Evolutionary conservation across 371 early-diverging fungal genomes (phyloP).

Genomic region (Parasitella parasitica): DNA sequence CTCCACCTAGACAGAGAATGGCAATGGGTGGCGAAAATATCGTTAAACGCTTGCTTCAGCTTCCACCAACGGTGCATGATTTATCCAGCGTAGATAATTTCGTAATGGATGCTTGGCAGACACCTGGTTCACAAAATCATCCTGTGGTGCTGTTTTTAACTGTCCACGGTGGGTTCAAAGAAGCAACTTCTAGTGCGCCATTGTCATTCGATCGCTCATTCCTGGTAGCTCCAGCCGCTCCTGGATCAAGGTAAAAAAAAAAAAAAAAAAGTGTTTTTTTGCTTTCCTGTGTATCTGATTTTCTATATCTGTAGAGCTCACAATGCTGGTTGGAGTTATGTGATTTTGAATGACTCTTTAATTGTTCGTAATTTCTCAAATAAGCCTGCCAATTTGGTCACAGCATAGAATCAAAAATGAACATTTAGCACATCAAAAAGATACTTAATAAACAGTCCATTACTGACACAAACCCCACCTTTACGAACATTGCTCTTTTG

Average conservation of each 20-base stretch:
- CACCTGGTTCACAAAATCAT: slow-evolving; percentile 19
- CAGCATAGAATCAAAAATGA: background rate
- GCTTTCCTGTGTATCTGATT: background rate
- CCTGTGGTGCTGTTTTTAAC: slow-evolving; percentile 47
- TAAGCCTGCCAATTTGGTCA: slow-evolving; percentile 16
- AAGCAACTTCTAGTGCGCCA: slow-evolving; percentile 30
- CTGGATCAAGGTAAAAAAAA: slow-evolving; percentile 52
- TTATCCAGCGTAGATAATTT: slow-evolving; percentile 42
- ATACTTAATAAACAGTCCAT: background rate
- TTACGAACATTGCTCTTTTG: background rate
- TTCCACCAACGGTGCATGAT: slow-evolving; percentile 55
- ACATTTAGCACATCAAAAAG: background rate
- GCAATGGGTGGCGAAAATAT: slow-evolving; percentile 29
- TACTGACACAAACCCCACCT: too few species aligned
- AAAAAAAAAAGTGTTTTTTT: too few species aligned
- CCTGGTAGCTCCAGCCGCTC: slow-evolving; percentile 52
- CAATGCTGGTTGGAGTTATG: slow-evolving; percentile 50
- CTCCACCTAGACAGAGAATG: slow-evolving; percentile 6
- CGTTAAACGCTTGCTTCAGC: slow-evolving; percentile 30
- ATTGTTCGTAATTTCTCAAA: slow-evolving; percentile 32
- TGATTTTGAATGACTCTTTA: slow-evolving; percentile 53
- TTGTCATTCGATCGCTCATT: slow-evolving; percentile 58
- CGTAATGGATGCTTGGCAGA: slow-evolving; percentile 61
- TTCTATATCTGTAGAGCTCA: slow-evolving; percentile 35
- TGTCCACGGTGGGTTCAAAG: slow-evolving; percentile 58